These are phyloP conservation scores for Chondrus crispus DNA, from an alignment of 23 red algal species.

Conservation along the genomic window DNA sequence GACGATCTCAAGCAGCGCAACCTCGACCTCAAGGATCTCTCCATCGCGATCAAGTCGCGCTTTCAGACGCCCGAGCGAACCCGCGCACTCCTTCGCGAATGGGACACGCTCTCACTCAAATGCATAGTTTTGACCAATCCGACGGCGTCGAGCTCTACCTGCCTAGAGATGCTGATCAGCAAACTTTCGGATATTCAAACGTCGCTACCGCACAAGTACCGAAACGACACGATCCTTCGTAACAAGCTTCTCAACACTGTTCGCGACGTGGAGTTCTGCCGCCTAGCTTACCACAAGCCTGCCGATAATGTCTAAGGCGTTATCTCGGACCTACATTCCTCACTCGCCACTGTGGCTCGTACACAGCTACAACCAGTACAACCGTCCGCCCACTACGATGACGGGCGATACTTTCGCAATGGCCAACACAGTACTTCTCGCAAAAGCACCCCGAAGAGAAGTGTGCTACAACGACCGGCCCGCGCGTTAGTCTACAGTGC, in stretches of 20 bases:
- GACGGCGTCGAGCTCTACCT: background rate
- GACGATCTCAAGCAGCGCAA: background rate
- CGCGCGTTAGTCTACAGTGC: no score
- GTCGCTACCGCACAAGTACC: background rate
- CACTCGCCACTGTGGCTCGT: background rate
- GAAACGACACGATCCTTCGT: background rate
- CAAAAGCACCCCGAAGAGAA: no score
- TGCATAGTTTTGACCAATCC: background rate
- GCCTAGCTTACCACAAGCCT: constrained; percentile 15
- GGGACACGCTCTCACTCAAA: background rate
- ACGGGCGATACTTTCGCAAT: background rate
- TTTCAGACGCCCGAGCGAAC: background rate
- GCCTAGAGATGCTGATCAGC: background rate
- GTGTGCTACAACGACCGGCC: no score
- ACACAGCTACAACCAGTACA: background rate
- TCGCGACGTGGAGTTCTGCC: background rate
- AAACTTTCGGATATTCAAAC: background rate
- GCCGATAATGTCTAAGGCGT: background rate
- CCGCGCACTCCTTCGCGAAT: background rate
- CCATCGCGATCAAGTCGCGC: background rate
- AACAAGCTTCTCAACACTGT: background rate
- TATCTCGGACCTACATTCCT: background rate
- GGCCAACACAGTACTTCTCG: no score
- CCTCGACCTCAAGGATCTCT: background rate
- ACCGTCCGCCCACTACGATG: background rate